phyloP scores from a whole-genome alignment of 805 yeast species.

The Ogataea methanolica region DNA sequence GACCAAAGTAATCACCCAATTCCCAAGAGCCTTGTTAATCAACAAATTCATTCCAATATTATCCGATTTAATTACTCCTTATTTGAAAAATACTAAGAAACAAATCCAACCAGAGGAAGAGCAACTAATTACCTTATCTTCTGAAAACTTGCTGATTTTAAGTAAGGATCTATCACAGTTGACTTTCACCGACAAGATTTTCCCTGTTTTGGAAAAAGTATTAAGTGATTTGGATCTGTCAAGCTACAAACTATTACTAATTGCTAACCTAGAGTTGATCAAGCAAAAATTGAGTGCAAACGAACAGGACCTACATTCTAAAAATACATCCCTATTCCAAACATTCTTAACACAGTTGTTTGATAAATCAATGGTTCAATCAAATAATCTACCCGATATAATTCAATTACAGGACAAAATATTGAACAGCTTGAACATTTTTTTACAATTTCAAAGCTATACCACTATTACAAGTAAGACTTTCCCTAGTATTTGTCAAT shows the following conservation, averaged over 20 bases:
- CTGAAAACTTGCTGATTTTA: slow-evolving; percentile 55
- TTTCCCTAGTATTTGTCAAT: slow-evolving; percentile 65
- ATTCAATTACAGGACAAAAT: slow-evolving; percentile 31
- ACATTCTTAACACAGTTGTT: slow-evolving; percentile 29
- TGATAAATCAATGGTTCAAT: slow-evolving; percentile 24
- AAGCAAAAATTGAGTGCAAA: slow-evolving; percentile 26
- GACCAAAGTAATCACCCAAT: slow-evolving; percentile 45
- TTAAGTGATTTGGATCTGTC: slow-evolving; percentile 23
- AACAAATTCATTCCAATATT: slow-evolving; percentile 74
- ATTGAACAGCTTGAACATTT: slow-evolving; percentile 22
- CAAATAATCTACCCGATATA: slow-evolving; percentile 12
- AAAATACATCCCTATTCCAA: slow-evolving; percentile 23
- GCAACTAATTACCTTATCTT: slow-evolving; percentile 39
- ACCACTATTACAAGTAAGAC: slow-evolving; percentile 66
- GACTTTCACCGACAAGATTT: slow-evolving; percentile 69
- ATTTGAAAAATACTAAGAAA: slow-evolving; percentile 17
- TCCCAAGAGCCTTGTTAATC: slow-evolving; percentile 53
- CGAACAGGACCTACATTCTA: slow-evolving; percentile 18
- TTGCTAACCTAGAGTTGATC: slow-evolving; percentile 25
- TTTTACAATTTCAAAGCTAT: slow-evolving; percentile 33
- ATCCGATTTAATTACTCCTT: slow-evolving; percentile 43
- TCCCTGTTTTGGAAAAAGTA: slow-evolving; percentile 37
- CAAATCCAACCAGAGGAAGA: slow-evolving; percentile 22
- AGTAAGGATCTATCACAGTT: slow-evolving; percentile 68
- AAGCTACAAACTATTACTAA: slow-evolving; percentile 26